Evolutionary conservation across 2,329 filamentous ascomycete species (phyloP).

Genomic region (Microdochium paspali): DNA sequence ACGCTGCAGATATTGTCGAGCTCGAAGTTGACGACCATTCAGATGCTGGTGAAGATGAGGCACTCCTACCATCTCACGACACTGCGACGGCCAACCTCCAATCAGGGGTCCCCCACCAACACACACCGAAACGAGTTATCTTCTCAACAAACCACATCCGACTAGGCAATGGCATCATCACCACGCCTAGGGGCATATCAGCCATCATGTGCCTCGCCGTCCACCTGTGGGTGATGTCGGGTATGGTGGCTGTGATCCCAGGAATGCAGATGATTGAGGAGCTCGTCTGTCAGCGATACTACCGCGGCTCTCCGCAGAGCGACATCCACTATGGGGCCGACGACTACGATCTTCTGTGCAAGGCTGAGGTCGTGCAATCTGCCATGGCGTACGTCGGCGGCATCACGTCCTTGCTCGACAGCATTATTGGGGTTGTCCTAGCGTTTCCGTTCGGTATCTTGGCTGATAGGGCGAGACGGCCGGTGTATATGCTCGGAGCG

Average conservation of each 20-base stretch:
- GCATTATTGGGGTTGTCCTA: conserved; percentile 6
- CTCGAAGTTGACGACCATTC: background rate
- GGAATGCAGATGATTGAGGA: conserved; percentile 4
- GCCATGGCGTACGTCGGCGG: conserved; percentile 6
- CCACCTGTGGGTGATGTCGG: conserved; percentile 4
- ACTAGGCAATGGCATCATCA: background rate
- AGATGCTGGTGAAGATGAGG: background rate
- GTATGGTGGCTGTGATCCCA: conserved; percentile 3
- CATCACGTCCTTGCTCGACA: conserved; percentile 3
- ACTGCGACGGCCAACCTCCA: too few species aligned
- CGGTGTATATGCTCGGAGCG: conserved; percentile 5
- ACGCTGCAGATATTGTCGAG: background rate
- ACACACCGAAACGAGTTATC: background rate
- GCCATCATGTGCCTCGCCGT: conserved; percentile 3
- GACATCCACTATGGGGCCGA: background rate
- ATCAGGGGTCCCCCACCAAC: background rate
- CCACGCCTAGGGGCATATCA: background rate
- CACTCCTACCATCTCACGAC: background rate
- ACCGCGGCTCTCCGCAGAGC: background rate
- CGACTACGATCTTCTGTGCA: conserved; percentile 7
- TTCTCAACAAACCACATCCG: background rate
- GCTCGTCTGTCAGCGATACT: conserved; percentile 3
- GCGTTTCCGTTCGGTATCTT: conserved; percentile 8
- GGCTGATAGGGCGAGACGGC: conserved; percentile 8
- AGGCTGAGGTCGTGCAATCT: conserved; percentile 4